Base-by-base conservation (phyloP, 352 stramenopile species). In the Globisporangium canariense region DNA sequence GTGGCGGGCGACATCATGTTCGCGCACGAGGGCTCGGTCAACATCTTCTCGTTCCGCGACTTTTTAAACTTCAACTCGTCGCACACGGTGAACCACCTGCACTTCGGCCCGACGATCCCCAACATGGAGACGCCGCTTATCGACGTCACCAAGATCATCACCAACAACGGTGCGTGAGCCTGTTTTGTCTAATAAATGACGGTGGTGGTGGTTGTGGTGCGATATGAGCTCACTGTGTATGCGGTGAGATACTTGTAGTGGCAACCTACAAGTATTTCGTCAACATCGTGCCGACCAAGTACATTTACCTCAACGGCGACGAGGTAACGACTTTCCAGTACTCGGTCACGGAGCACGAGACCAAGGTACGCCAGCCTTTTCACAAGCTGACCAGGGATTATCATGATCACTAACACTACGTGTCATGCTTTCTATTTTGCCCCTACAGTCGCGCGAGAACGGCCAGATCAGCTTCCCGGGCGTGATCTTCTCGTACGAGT, bases 51-150 rank as follows among this genome's bases (percentile, higher is more conserved):
- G 51, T 92, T 94, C 64, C 75, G 83, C 60, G 85, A 96, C 46
- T 94, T 96, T 62, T 81, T 96, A 72, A 89, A 92, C 64, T 96
- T 96, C 65, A 96, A 96, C 68, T 87, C 88, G 58, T 94, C 86
- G 46, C 88, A 96, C 68, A 76, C 85, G 58, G 65, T 96, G 60
- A 89, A 92, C 69, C 72, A 82, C 57, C 65, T 96, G 62, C 75
- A 78, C 60, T 94, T 96, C 57, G 88, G 88, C 1, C 88, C 86
- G 28, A 62, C 75, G 25, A 90, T 94, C 54, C 84, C 86, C 10
- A 77, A 93, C 70, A 94, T 96, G 86, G 74, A 93, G 74, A 94
- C 83, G 28, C 88, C 88, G 60, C 74, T 96, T n/a, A 67, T 92
- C 13, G 80, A 93, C 64, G 86, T 96, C 46, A 77, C 72, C 70